Evolutionary conservation across 805 yeast species (phyloP).

Genomic region (Yamadazyma olivae): DNA sequence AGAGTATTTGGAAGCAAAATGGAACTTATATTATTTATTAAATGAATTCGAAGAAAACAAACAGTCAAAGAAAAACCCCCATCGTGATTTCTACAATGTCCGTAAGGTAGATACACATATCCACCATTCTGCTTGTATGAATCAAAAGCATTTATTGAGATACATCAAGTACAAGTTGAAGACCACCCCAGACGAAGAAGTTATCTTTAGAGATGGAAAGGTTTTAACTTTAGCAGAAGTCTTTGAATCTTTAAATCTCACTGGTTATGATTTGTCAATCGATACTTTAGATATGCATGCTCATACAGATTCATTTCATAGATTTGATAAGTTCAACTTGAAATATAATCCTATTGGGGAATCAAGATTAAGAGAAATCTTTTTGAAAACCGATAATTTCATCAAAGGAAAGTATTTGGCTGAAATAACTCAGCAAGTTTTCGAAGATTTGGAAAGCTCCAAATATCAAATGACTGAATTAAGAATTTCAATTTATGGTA

Average conservation of each 20-base stretch:
- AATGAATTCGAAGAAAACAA: constrained; percentile 93
- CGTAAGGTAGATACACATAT: constrained; percentile 98
- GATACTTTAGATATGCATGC: constrained; percentile 99
- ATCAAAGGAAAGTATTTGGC: constrained; percentile 87
- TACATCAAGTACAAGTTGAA: constrained; percentile 93
- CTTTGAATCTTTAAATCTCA: constrained; percentile 81
- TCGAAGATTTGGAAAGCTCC: constrained; percentile 89
- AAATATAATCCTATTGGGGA: constrained; percentile 98
- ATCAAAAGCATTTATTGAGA: constrained; percentile 92
- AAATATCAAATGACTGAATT: constrained; percentile 98
- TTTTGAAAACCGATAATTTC: constrained; percentile 91
- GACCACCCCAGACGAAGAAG: constrained; percentile 81
- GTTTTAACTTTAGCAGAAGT: constrained; percentile 85
- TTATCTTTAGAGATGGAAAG: constrained; percentile 89
- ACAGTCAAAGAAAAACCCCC: constrained; percentile 89
- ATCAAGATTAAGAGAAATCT: constrained; percentile 93
- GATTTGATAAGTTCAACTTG: constrained; percentile 95
- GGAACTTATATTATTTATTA: constrained; percentile 85
- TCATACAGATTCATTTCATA: constrained; percentile 94
- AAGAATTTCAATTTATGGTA: constrained; percentile 91
- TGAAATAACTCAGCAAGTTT: constrained; percentile 89
- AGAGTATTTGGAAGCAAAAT: constrained; percentile 92
- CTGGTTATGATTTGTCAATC: constrained; percentile 92
- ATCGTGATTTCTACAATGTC: constrained; percentile 94
- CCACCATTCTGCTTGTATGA: constrained; percentile 99